Evolutionary conservation across 1,284 basidiomycete genomes (phyloP).

Genomic region (Lignosus rhinocerotis): DNA sequence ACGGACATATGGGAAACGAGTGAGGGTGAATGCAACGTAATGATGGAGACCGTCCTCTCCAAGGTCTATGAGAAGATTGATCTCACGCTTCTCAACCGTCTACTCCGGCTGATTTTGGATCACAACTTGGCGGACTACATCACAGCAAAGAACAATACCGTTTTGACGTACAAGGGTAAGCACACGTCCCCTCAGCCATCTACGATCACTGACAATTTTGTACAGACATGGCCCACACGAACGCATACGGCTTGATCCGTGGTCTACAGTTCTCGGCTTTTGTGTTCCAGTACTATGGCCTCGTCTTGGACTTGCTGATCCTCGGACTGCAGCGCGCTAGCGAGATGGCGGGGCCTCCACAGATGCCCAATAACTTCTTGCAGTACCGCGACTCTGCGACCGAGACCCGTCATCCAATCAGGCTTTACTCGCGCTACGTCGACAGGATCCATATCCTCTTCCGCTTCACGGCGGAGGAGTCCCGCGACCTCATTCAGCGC

Average conservation of each 20-base stretch:
- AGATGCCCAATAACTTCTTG: conserved; percentile 95
- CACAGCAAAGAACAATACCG: conserved; percentile 96
- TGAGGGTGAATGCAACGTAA: conserved; percentile 94
- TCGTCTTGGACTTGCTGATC: conserved; percentile 89
- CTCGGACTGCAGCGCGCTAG: conserved; percentile 92
- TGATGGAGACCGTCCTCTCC: conserved; percentile 96
- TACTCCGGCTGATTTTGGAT: conserved; percentile 91
- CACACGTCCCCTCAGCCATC: conserved; percentile 1
- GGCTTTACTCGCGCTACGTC: conserved; percentile 93
- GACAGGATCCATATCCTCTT: conserved; percentile 94
- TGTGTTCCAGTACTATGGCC: conserved; percentile 96
- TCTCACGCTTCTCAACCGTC: conserved; percentile 88
- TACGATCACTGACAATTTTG: conserved; percentile 3
- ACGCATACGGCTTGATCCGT: conserved; percentile 90
- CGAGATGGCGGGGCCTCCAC: conserved; percentile 95
- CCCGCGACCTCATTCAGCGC: conserved; percentile 95
- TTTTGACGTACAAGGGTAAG: conserved; percentile 87
- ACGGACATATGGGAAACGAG: conserved; percentile 96
- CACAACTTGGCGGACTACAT: conserved; percentile 98
- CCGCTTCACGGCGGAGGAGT: conserved; percentile 98
- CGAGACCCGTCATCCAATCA: conserved; percentile 92
- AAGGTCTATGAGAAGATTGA: conserved; percentile 99
- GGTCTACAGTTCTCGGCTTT: conserved; percentile 96
- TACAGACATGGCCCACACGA: conserved; percentile 86
- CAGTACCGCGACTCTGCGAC: conserved; percentile 93